These are phyloP conservation scores for Phytophthora cryptogea DNA, from an alignment of 352 stramenopile species.

Conservation along the genomic window DNA sequence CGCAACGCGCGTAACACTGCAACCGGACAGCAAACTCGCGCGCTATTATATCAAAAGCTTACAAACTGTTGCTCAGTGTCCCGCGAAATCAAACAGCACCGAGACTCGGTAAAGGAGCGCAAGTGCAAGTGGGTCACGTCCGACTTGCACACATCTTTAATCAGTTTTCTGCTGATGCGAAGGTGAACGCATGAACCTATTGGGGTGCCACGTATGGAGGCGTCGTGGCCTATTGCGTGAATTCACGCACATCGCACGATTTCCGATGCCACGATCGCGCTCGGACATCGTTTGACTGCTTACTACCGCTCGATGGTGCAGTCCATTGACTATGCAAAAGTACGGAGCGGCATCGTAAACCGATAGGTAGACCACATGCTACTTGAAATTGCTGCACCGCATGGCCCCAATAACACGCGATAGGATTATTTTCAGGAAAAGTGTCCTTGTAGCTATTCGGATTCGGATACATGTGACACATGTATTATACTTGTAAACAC, in stretches of 20 bases:
- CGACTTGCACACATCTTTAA: conserved; percentile 25
- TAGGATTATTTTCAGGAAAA: conserved; percentile 11
- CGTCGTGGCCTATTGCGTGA: conserved; percentile 5
- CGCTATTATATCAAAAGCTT: conserved; percentile 2
- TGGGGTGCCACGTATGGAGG: conserved; percentile 1
- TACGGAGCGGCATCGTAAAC: conserved; percentile 19
- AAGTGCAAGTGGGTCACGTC: conserved; percentile 6
- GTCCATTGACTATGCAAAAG: conserved; percentile 7
- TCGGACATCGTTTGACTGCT: conserved; percentile 17
- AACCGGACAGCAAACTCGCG: conserved; percentile 6
- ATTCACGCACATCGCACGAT: conserved; percentile 23
- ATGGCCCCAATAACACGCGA: neutral
- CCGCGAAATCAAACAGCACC: conserved; percentile 9
- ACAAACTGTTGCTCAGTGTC: neutral
- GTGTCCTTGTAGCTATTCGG: neutral
- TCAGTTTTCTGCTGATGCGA: conserved; percentile 21
- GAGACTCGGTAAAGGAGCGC: conserved; percentile 12
- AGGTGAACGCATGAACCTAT: conserved; percentile 16
- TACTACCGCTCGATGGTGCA: conserved; percentile 18
- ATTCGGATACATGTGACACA: neutral
- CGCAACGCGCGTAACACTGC: conserved; percentile 16
- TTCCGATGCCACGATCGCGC: conserved; percentile 17
- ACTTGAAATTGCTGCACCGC: conserved; percentile 15
- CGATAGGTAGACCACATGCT: conserved; percentile 14
- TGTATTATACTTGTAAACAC: too few relatives aligned